Conservation (phyloP, 2,329 filamentous ascomycete species). For the Sporothrix mexicana region DNA sequence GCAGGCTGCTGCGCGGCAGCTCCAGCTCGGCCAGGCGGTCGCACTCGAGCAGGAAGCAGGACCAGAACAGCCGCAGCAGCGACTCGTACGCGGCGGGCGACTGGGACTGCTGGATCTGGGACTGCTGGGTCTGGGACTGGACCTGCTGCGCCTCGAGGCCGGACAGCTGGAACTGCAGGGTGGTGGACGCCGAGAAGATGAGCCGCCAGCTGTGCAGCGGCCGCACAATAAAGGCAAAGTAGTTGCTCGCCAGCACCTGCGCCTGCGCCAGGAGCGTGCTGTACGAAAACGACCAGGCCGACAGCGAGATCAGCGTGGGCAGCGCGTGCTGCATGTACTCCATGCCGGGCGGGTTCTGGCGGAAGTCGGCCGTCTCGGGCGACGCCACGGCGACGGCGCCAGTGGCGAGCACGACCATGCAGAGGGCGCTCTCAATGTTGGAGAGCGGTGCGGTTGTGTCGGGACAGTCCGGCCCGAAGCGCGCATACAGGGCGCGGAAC, state of each 20-base stretch:
- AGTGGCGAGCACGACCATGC: constrained; percentile 44
- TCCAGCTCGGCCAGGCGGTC: constrained; percentile 46
- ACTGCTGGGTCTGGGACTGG: too few relatives aligned
- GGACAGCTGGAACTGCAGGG: constrained; percentile 43
- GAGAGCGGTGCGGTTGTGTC: constrained; percentile 37
- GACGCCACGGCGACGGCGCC: constrained; percentile 40
- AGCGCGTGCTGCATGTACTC: constrained; percentile 44
- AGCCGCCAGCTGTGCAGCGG: constrained; percentile 46
- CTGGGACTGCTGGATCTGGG: too few relatives aligned
- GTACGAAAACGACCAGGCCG: constrained; percentile 43
- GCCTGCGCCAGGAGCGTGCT: constrained; percentile 42
- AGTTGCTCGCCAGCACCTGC: constrained; percentile 44
- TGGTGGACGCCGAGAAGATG: constrained; percentile 44
- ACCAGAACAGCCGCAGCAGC: constrained; percentile 43
- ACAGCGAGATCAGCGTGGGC: constrained; percentile 41
- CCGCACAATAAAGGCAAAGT: constrained; percentile 45
- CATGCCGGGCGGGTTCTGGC: constrained; percentile 42
- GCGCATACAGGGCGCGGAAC: constrained; percentile 40
- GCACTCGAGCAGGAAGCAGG: constrained; percentile 45
- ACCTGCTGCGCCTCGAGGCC: constrained; percentile 31
- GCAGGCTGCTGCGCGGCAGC: constrained; percentile 44
- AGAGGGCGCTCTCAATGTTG: constrained; percentile 41
- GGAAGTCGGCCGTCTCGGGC: constrained; percentile 35
- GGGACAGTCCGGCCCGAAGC: constrained; percentile 39
- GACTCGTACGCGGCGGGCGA: constrained; percentile 33